Conservation (phyloP, 257 asterid species). For the Petrea volubilis region DNA sequence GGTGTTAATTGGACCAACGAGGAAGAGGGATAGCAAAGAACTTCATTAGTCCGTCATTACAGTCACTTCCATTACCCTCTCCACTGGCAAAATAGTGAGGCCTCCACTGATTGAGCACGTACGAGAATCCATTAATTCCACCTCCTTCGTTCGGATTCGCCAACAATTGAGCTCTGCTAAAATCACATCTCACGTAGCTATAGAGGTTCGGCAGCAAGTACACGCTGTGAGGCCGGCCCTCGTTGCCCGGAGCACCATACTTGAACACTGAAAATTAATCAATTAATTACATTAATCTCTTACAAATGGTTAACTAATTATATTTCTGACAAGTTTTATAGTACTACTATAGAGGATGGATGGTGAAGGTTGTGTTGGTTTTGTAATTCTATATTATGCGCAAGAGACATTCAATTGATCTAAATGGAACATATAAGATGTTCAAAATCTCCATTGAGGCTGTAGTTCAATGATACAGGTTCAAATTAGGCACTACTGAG, state of each 20-base stretch:
- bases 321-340: no score
- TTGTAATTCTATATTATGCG: no score
- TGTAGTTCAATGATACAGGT: no score
- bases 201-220: slow-evolving; percentile 42
- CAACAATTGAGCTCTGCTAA: slow-evolving; percentile 32
- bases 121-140: background rate
- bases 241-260: slow-evolving; percentile 43
- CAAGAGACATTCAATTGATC: no score
- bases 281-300: background rate
- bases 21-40: slow-evolving; percentile 15
- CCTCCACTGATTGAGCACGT: slow-evolving; percentile 4
- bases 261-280: slow-evolving; percentile 62
- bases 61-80: background rate
- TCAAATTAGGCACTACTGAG: no score
- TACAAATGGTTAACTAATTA: background rate
- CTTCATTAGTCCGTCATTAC: background rate
- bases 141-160: background rate
- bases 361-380: no score
- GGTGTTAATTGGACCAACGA: background rate
- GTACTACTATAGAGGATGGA: no score
- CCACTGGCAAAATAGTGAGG: slow-evolving; percentile 12
- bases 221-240: slow-evolving; percentile 47
- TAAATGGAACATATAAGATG: no score
- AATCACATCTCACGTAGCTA: slow-evolving; percentile 53
- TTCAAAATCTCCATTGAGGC: no score